Percentiles rank a stretch among this genome's conserved stretches.
Conservation (phyloP, 192 early-diverging fungal genomes). For the Rhizoclosmatium globosum region DNA sequence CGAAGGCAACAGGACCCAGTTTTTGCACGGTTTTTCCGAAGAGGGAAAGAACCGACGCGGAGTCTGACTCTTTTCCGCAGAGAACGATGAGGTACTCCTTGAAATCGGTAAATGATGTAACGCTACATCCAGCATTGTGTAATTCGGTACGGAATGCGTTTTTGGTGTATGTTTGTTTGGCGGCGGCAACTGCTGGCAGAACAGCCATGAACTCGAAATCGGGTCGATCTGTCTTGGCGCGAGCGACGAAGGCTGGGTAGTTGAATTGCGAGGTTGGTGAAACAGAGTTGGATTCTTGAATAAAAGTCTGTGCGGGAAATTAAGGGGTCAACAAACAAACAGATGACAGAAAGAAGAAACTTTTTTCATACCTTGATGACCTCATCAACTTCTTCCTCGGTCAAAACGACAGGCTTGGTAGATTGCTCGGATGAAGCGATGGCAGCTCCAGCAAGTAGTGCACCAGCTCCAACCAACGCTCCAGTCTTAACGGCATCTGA, state of each 20-base stretch:
- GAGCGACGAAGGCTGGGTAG: not conserved
- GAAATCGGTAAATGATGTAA: not conserved
- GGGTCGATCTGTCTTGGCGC: not conserved
- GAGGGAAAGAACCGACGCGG: not conserved
- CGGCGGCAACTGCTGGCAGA: not conserved
- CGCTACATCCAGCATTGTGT: not conserved
- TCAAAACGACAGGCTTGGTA: too few species aligned
- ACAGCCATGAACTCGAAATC: not conserved
- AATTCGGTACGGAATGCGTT: constrained; percentile 4
- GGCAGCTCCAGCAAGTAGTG: too few species aligned
- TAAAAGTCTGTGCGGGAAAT: not conserved
- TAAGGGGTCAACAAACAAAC: not conserved
- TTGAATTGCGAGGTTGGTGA: not conserved
- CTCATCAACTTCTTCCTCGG: not conserved
- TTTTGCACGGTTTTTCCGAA: constrained; percentile 3
- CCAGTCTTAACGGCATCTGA: too few species aligned
- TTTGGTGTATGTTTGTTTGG: not conserved
- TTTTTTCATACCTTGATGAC: not conserved
- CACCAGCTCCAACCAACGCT: too few species aligned
- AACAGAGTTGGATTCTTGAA: not conserved
- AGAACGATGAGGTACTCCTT: constrained; percentile 6
- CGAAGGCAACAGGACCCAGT: not conserved
- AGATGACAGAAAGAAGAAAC: not conserved
- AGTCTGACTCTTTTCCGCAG: constrained; percentile 10
- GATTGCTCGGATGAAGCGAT: too few species aligned